Percentiles rank a stretch among this genome's conserved stretches.
Conservation (phyloP, 371 early-diverging fungal genomes). For the Haplosporangium sp. region DNA sequence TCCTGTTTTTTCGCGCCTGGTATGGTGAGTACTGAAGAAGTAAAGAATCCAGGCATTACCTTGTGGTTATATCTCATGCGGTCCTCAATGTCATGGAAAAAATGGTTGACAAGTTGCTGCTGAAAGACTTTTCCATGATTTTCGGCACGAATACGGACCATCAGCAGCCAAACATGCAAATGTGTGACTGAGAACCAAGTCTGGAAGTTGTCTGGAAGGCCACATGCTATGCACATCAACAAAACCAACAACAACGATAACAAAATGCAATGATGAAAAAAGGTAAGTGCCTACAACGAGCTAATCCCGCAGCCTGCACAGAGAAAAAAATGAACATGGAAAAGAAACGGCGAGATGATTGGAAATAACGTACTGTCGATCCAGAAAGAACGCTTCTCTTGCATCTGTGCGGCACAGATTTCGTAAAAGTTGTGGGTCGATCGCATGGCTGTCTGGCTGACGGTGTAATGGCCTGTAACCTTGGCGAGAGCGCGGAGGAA, state of each 20-base stretch:
- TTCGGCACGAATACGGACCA: conserved; percentile 84
- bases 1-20: neutral
- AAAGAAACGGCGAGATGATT: neutral
- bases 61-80: conserved; percentile 73
- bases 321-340: neutral
- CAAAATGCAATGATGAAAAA: neutral
- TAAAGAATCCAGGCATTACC: conserved; percentile 15
- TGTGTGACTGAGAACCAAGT: conserved; percentile 94
- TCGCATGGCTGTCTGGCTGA: conserved; percentile 66
- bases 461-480: conserved; percentile 66
- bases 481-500: conserved; percentile 57
- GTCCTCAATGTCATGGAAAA: conserved; percentile 91
- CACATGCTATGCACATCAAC: conserved; percentile 60
- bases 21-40: neutral
- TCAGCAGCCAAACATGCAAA: conserved; percentile 94
- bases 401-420: conserved; percentile 63
- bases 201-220: conserved; percentile 90
- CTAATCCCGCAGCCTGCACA: neutral
- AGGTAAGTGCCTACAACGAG: no score
- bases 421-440: conserved; percentile 65
- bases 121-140: conserved; percentile 79
- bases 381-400: conserved; percentile 67
- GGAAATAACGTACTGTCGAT: conserved; percentile 57
- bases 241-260: neutral
- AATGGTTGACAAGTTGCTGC: conserved; percentile 88